Base-by-base conservation (phyloP, 176 grass and related monocot genomes). In the Cenchrus purpureus region DNA sequence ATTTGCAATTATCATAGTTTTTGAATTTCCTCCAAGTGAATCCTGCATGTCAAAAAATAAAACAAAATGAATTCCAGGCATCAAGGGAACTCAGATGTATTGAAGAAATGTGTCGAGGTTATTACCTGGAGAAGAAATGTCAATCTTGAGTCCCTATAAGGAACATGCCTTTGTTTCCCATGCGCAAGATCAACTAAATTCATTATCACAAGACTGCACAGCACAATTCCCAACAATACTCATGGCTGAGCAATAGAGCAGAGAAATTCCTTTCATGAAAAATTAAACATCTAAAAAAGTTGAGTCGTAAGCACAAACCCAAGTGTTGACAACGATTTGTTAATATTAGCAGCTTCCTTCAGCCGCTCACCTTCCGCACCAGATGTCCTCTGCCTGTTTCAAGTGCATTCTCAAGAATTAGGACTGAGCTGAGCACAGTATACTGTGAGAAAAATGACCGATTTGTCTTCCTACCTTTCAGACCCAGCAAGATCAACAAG, bases 1-100 rank as follows among this genome's bases (percentile, higher is more conserved):
- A 66, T 98, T 98, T 81, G 97, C 97, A 74, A 98, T 95, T 44
- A 98, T 95, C 97, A 98, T 98, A 40, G 97, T 98, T 88, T 98
- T 98, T 28, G 97, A 95, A 86, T 98, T 98, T 51, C 97, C 97
- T 64, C 97, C 97, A 77, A 98, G 89, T 50, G 97, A 98, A 84
- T 98, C 97, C 97, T 98, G 42, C 37, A 51, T n/a, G 52, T 62
- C 9, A 65, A 40, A 40, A 40, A 40, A 46, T 46, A 72, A 85
- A 87, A 46, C 42, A 83, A 74, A 74, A 88, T 43, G 19, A 82
- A 89, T 44, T 61, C 8, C 78, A 74, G 50, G 34, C 57, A 65
- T 58, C 43, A 89, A 72, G 16, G 14, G 52, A 89, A 81, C 34
- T 76, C 20, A 70, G 49, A 81, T 9, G 40, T 63, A 82, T 31